Conservation (phyloP, 768 basidiomycete species). For the Scleroderma citrinum region DNA sequence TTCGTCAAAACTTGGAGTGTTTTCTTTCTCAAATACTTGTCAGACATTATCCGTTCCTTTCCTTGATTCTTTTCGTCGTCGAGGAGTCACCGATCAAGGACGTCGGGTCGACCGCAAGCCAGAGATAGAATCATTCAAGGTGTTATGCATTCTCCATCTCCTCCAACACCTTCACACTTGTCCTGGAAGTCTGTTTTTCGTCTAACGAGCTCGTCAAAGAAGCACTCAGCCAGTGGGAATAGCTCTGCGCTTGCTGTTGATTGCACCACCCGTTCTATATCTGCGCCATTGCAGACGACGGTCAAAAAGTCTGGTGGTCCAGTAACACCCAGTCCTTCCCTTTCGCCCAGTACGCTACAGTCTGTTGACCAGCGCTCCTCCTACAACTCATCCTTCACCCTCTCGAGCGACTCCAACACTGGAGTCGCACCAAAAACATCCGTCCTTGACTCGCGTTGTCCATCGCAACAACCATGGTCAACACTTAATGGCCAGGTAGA, state of each 20-base stretch:
- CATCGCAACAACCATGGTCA: conserved; percentile 6
- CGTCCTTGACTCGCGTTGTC: conserved; percentile 22
- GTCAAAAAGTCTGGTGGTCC: conserved; percentile 22
- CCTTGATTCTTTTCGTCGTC: neutral
- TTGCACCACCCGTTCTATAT: conserved; percentile 28
- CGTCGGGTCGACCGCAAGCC: neutral
- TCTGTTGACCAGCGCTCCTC: conserved; percentile 63
- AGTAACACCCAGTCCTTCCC: conserved; percentile 41
- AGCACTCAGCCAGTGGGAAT: conserved; percentile 33
- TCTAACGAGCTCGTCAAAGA: conserved; percentile 62
- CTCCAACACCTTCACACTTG: conserved; percentile 22
- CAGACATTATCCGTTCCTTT: neutral
- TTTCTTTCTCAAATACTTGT: neutral
- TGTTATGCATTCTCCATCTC: conserved; percentile 20
- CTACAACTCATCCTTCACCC: conserved; percentile 72
- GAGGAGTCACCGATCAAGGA: neutral
- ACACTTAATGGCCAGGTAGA: conserved; percentile 10
- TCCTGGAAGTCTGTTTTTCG: conserved; percentile 75
- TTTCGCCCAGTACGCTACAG: conserved; percentile 49
- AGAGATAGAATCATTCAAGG: neutral
- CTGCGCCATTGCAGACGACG: conserved; percentile 26
- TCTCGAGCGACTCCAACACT: conserved; percentile 65
- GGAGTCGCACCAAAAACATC: conserved; percentile 24
- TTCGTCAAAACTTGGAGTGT: neutral
- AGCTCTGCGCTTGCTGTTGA: conserved; percentile 46